Conservation (phyloP, 306 rosid genomes). For the Abrus pulchellus region DNA sequence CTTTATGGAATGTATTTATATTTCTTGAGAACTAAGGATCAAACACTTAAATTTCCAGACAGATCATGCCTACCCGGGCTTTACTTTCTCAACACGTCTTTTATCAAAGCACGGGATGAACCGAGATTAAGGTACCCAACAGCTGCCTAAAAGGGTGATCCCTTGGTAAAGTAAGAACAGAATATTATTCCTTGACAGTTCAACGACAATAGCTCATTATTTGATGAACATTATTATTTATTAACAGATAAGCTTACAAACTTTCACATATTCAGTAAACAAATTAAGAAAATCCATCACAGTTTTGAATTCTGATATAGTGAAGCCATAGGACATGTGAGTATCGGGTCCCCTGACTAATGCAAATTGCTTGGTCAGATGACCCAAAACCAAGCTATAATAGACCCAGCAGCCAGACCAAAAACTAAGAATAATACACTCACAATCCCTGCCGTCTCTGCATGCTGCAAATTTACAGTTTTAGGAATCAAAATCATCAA, state of each 20-base stretch:
- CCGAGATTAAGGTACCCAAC: too few relatives aligned
- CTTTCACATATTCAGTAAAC: conserved; percentile 21
- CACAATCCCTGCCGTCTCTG: conserved; percentile 88
- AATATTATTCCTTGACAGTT: not conserved
- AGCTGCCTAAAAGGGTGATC: not conserved
- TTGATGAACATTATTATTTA: conserved; percentile 6
- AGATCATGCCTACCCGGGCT: not conserved
- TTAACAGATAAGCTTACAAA: conserved; percentile 16
- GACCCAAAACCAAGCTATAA: conserved; percentile 92
- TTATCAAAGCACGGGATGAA: not conserved
- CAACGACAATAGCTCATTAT: conserved; percentile 12
- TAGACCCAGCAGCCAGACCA: conserved; percentile 83
- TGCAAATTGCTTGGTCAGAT: conserved; percentile 58
- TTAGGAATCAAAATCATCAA: conserved; percentile 87
- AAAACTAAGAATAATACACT: conserved; percentile 72
- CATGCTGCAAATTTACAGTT: conserved; percentile 71
- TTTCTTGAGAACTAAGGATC: not conserved
- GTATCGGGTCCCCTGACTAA: not conserved
- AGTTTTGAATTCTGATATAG: conserved; percentile 27
- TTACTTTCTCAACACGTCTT: not conserved
- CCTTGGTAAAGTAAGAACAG: not conserved
- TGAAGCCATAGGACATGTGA: conserved; percentile 17
- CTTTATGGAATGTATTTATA: not conserved
- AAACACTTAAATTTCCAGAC: not conserved
- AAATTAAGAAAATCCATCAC: conserved; percentile 11